Percentiles rank a stretch among this genome's conserved stretches.
These are phyloP conservation scores for Bocquillonia castaneifolia DNA, from an alignment of 441 rosid species.

Conservation along the genomic window DNA sequence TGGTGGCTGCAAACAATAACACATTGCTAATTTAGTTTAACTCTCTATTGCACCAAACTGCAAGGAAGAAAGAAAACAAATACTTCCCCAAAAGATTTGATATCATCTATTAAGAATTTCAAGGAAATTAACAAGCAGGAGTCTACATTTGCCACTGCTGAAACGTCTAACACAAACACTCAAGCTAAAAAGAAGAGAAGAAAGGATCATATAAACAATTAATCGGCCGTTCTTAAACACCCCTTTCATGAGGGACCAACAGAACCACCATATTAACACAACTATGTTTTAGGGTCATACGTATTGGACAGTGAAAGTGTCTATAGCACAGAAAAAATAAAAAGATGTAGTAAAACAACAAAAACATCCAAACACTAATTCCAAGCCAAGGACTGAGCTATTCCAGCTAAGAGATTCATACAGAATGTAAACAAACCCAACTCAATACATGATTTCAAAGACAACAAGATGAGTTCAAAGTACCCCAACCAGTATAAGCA, in stretches of 20 bases:
- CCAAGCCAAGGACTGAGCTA: neutral
- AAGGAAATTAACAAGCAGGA: no score
- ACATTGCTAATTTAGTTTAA: neutral
- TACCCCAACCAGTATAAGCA: no score
- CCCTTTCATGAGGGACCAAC: neutral
- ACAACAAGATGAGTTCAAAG: neutral
- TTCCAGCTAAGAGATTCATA: neutral
- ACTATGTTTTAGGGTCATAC: neutral
- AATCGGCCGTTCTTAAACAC: neutral
- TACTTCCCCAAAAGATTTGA: no score
- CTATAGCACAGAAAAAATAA: no score
- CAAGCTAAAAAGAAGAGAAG: neutral
- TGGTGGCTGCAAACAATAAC: no score
- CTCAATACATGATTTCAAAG: neutral
- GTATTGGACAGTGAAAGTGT: neutral
- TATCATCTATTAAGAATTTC: no score
- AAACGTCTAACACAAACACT: neutral
- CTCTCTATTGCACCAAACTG: neutral
- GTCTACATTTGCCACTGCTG: neutral
- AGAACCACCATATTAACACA: neutral
- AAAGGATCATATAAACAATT: neutral
- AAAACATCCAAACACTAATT: slow-evolving; percentile 1
- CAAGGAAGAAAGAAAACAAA: no score
- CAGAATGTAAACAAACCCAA: neutral
- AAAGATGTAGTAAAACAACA: neutral